A percentile compares a stretch with the other conserved stretches of the same genome.
Conservation (phyloP, 2,329 filamentous ascomycete species). For the Apiospora pterosperma region DNA sequence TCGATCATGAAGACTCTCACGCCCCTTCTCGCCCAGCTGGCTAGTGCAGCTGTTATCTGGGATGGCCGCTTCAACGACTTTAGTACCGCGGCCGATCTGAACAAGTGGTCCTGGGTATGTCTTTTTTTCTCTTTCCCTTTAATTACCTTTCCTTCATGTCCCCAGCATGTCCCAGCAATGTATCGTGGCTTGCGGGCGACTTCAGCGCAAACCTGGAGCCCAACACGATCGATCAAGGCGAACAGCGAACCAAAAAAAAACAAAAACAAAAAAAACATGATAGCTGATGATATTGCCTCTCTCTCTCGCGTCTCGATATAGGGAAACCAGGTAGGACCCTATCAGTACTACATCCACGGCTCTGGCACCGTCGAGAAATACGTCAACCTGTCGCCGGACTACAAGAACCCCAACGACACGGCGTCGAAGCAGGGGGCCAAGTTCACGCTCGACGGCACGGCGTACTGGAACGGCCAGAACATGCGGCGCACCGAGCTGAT, state of each 20-base stretch:
- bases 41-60: conserved; percentile 42
- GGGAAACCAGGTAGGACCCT: conserved; percentile 58
- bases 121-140: no score
- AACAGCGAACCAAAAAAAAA: background rate
- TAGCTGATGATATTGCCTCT: no score
- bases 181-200: no score
- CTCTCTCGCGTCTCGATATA: no score
- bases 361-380: conserved; percentile 50
- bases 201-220: no score
- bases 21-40: background rate
- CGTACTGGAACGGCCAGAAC: conserved; percentile 69
- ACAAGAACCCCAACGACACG: conserved; percentile 63
- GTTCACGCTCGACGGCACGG: conserved; percentile 60
- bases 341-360: conserved; percentile 76
- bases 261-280: background rate
- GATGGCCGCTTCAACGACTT: conserved; percentile 58
- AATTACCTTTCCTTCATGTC: no score
- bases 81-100: conserved; percentile 43
- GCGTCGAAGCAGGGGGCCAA: conserved; percentile 63
- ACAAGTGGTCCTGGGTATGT: conserved; percentile 52
- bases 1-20: background rate
- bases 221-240: no score
- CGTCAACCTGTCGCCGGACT: conserved; percentile 54
- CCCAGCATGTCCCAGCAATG: no score
- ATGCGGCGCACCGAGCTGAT: conserved; percentile 76